Base-by-base conservation (phyloP, 1,284 basidiomycete genomes). In the Ceratobasidium sp. region DNA sequence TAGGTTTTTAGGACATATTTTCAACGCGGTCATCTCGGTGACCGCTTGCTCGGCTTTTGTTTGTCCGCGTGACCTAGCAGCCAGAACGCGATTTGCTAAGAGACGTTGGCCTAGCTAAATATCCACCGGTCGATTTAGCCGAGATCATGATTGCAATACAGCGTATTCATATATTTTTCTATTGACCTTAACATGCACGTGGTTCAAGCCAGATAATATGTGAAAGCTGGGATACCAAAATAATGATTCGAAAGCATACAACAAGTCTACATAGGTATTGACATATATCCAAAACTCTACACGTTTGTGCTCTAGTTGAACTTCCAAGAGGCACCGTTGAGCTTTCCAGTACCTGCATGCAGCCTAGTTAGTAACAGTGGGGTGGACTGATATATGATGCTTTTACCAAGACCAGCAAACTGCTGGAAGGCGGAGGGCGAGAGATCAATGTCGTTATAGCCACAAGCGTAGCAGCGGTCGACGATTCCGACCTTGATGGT, bases 401-500 rank as follows among this genome's bases (percentile, higher is more conserved):
- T 59, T 57, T 59, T 30, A 71, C 69, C 69, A 21, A 71, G 57
- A 3, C 18, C 57, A 26, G 69, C 28, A 41, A 71, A 71, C 32
- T 71, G 69, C 57, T 71, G 55, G 69, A 71, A 71, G 4, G 69
- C 69, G 34, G 55, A 59, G 28, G 67, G 67, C 9, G 67, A 59
- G 21, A 71, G 67, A 39, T 71, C 67, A 55, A 71, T 71, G 32
- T 71, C 69, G 52, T 71, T 71, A 26, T 71, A 71, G 43, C 69
- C 69, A 18, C 69, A 71, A 43, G 45, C 69, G 26, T 43, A 46
- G 57, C 69, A 71, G 41, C 69, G 69, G 34, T 71, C 69, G 21
- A 71, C 69, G 34, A 71, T 71, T 12, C 69, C 69, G n/a, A 71
- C 69, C 43, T 46, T 71, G 43, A 71, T 71, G 16, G 69, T 71